Base-by-base conservation (phyloP, 345 rosid species). In the Linum trigynum region DNA sequence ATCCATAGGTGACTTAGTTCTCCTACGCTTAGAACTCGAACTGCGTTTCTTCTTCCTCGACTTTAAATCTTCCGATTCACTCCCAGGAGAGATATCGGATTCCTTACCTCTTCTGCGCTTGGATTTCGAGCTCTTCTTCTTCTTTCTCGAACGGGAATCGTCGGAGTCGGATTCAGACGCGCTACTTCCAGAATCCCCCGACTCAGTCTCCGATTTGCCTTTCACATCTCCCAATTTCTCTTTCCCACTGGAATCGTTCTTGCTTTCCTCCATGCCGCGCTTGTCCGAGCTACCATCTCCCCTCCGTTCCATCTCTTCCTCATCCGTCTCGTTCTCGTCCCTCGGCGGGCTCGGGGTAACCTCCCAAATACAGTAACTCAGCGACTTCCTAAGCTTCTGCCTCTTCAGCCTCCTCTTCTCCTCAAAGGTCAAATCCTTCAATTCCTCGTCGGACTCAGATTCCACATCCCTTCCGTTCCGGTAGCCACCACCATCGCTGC, bases 401-500 rank as follows among this genome's bases (percentile, higher is more conserved):
- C 96, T 86, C 80, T 87, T 95, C 71, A 77, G 75, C 72, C 97
- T 82, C 83, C 97, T 69, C 67, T 79, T 79, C 76, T 95, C 99
- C 75, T 87, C 95, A 23, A 67, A 80, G 66, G 80, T 83, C 80
- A 95, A 74, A 55, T 97, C 92, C 39, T 76, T 89, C 77, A 89
- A 67, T 61, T 94, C 97, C 79, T 88, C 96, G 59, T 87, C 99
- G 14, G 96, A 85, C 35, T 94, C 99, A 8, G 95, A 85, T 14
- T 78, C 95, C 16, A 77, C 74, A 23, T 73, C 67, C 72, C 79
- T 77, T 7, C 67, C 67, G 59, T 69, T 65, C 7, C 67, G 42
- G 55, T 65, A 64, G 40, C 67, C 62, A 0, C 38, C 32, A 23
- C 32, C 65, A 6, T 69, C 39, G 16, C 72, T 75, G 14, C 55